A percentile compares a stretch with the other conserved stretches of the same genome.
Evolutionary conservation across 768 basidiomycete genomes (phyloP).

Genomic region (Boletus sensibilis): DNA sequence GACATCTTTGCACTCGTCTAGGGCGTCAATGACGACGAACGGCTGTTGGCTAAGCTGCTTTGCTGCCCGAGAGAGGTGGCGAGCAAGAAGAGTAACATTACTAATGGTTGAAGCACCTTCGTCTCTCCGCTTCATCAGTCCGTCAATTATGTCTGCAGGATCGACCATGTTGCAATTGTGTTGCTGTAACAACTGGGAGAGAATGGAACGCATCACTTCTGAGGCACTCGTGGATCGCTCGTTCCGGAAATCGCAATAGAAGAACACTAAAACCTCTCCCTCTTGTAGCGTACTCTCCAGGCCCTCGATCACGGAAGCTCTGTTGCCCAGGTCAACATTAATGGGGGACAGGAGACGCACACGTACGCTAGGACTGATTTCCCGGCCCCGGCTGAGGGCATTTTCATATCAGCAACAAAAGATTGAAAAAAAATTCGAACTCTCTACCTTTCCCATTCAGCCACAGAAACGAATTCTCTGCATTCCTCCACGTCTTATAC

Average conservation of each 20-base stretch:
- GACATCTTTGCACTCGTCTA: slow-evolving; percentile 19
- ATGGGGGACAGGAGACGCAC: not conserved
- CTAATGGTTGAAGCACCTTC: not conserved
- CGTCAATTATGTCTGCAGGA: not conserved
- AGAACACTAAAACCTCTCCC: not conserved
- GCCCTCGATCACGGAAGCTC: slow-evolving; percentile 7
- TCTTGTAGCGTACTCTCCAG: not conserved
- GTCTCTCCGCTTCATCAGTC: not conserved
- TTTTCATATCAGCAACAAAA: not conserved
- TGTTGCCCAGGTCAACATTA: not conserved
- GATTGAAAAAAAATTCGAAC: too few species aligned
- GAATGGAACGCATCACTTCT: slow-evolving; percentile 13
- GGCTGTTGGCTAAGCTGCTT: not conserved
- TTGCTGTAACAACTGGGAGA: slow-evolving; percentile 10
- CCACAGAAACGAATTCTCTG: slow-evolving; percentile 1
- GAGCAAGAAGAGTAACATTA: not conserved
- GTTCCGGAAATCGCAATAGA: slow-evolving; percentile 18
- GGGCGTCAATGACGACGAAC: slow-evolving; percentile 9
- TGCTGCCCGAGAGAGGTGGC: not conserved
- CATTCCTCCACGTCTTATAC: not conserved
- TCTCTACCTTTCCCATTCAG: not conserved
- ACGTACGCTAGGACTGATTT: slow-evolving; percentile 10
- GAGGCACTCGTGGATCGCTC: slow-evolving; percentile 5
- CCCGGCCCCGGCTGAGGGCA: not conserved
- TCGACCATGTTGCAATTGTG: not conserved